Percentiles rank a stretch among this genome's conserved stretches.
Evolutionary conservation across 2,329 filamentous ascomycete species (phyloP).

Genomic region (Anisogramma anomala): DNA sequence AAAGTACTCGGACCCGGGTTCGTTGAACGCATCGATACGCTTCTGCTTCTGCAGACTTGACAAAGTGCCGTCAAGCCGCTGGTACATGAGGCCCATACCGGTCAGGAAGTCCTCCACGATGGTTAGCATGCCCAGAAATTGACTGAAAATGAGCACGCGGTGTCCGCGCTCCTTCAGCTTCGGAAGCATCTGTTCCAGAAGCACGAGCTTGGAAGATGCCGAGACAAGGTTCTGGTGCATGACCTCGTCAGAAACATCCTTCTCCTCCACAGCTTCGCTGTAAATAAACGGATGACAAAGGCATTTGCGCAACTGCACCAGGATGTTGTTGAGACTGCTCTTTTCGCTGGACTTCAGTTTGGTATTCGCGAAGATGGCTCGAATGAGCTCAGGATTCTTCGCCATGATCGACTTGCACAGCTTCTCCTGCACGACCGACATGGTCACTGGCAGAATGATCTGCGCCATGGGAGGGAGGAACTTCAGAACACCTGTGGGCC

Average conservation of each 20-base stretch:
- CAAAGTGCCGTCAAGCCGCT: constrained; percentile 77
- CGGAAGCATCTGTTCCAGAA: constrained; percentile 76
- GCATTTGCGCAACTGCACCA: constrained; percentile 90
- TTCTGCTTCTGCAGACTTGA: constrained; percentile 81
- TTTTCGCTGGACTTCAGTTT: constrained; percentile 60
- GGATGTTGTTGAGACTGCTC: constrained; percentile 79
- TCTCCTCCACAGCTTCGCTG: constrained; percentile 80
- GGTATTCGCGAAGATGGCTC: constrained; percentile 65
- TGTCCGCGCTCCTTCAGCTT: constrained; percentile 78
- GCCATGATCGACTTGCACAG: constrained; percentile 87
- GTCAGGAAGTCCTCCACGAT: constrained; percentile 86
- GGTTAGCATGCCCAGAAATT: constrained; percentile 80
- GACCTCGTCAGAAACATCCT: constrained; percentile 45
- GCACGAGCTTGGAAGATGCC: constrained; percentile 77
- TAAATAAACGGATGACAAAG: constrained; percentile 96
- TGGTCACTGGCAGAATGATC: constrained; percentile 90
- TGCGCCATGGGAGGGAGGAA: constrained; percentile 90
- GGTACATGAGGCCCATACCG: constrained; percentile 59
- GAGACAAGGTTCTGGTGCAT: constrained; percentile 77
- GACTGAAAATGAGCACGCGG: constrained; percentile 87
- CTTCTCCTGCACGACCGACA: constrained; percentile 87
- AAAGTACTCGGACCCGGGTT: constrained; percentile 68
- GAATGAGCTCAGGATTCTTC: constrained; percentile 81
- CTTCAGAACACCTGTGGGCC: constrained; percentile 54
- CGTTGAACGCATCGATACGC: constrained; percentile 88